These are phyloP conservation scores for Pyronema domesticum DNA, from an alignment of 495 filamentous ascomycete genomes.

Conservation along the genomic window DNA sequence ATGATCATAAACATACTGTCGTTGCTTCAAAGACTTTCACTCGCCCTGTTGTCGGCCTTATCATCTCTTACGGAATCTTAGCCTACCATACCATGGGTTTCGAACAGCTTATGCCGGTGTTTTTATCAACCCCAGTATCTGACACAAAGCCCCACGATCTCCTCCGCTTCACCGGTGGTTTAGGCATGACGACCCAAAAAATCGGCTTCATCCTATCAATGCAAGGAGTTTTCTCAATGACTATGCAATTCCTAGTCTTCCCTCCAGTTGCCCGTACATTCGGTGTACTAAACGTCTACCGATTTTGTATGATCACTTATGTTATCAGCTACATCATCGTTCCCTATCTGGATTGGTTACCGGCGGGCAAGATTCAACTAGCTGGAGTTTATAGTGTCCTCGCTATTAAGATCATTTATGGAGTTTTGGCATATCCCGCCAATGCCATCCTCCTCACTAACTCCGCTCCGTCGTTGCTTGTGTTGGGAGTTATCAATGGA, in stretches of 20 bases:
- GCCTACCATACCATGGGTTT: slow-evolving; percentile 92
- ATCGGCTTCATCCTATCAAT: slow-evolving; percentile 76
- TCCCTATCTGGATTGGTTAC: slow-evolving; percentile 77
- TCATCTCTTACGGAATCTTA: slow-evolving; percentile 77
- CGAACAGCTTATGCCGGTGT: slow-evolving; percentile 81
- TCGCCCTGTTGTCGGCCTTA: slow-evolving; percentile 60
- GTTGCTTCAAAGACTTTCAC: slow-evolving; percentile 37
- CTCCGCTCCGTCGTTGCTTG: slow-evolving; percentile 57
- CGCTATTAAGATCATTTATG: slow-evolving; percentile 74
- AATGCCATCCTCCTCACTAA: slow-evolving; percentile 73
- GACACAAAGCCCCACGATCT: slow-evolving; percentile 31
- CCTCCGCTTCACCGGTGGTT: slow-evolving; percentile 76
- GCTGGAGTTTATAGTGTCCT: slow-evolving; percentile 52
- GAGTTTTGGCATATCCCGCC: slow-evolving; percentile 70
- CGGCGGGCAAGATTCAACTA: slow-evolving; percentile 45
- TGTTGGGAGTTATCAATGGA: slow-evolving; percentile 81
- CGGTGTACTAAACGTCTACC: slow-evolving; percentile 62
- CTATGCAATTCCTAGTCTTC: slow-evolving; percentile 65
- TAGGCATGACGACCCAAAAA: slow-evolving; percentile 58
- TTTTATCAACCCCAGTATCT: slow-evolving; percentile 56
- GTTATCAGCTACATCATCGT: slow-evolving; percentile 75
- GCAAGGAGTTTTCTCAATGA: slow-evolving; percentile 80
- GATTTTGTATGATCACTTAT: slow-evolving; percentile 60
- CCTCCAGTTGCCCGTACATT: slow-evolving; percentile 52
- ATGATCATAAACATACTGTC: not conserved